phyloP scores from a whole-genome alignment of 2,329 filamentous ascomycete genomes.

The Diplodia corticola region DNA sequence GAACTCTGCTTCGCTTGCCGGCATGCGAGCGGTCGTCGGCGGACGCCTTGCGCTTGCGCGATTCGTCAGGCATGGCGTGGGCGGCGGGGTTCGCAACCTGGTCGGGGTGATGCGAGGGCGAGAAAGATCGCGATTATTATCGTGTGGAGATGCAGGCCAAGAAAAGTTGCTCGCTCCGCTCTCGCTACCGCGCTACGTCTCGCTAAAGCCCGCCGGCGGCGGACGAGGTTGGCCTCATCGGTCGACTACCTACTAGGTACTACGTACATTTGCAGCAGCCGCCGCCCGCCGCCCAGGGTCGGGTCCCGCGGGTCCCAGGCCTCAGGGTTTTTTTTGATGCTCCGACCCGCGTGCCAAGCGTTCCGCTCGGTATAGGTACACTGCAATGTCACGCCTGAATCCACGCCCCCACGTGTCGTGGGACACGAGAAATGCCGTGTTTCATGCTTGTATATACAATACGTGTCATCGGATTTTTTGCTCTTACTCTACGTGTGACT shows the following conservation, averaged over 20 bases:
- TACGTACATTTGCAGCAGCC: too few species aligned
- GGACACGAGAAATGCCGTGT: background rate
- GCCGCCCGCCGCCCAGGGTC: too few species aligned
- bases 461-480: slow-evolving; percentile 6
- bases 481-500: slow-evolving; percentile 20
- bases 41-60: slow-evolving; percentile 25
- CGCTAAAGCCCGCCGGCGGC: background rate
- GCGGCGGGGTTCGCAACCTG: background rate
- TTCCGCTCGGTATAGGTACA: background rate
- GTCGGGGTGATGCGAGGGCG: background rate
- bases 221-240: background rate
- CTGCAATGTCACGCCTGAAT: background rate
- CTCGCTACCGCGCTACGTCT: background rate
- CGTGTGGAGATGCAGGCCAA: background rate
- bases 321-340: slow-evolving; percentile 21
- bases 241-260: too few species aligned
- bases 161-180: slow-evolving; percentile 4
- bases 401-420: slow-evolving; percentile 1
- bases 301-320: too few species aligned
- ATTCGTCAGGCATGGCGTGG: slow-evolving; percentile 22
- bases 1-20: slow-evolving; percentile 24
- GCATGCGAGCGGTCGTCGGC: slow-evolving; percentile 1
- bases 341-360: slow-evolving; percentile 16
- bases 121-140: background rate
- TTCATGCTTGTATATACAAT: background rate